Evolutionary conservation across 2,329 filamentous ascomycete genomes (phyloP).

Genomic region (Drechslerella stenobrocha): DNA sequence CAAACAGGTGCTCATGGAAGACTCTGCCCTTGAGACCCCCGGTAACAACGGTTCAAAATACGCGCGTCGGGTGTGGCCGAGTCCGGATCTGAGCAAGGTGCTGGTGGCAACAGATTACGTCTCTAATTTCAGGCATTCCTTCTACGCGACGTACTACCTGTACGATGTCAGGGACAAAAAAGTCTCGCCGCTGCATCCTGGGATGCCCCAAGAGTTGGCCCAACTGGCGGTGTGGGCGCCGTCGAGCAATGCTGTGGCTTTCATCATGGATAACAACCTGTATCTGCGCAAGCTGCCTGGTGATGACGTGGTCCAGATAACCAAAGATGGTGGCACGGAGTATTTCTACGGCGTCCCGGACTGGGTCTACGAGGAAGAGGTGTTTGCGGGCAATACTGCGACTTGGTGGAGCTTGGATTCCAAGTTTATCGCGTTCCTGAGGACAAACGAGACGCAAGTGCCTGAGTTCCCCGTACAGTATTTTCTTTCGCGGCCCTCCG

Average conservation of each 20-base stretch:
- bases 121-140: conserved; percentile 86
- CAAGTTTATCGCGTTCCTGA: conserved; percentile 84
- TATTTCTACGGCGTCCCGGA: conserved; percentile 96
- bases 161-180: conserved; percentile 82
- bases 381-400: conserved; percentile 75
- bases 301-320: conserved; percentile 70
- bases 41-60: conserved; percentile 62
- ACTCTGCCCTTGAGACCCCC: conserved; percentile 60
- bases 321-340: conserved; percentile 80
- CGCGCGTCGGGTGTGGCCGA: conserved; percentile 72
- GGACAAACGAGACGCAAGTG: conserved; percentile 89
- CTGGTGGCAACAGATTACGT: conserved; percentile 73
- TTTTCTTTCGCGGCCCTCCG: conserved; percentile 84
- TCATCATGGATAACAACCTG: conserved; percentile 86
- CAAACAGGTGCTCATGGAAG: conserved; percentile 70
- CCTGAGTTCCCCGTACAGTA: conserved; percentile 92
- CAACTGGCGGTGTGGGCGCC: conserved; percentile 92
- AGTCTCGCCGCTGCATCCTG: conserved; percentile 76
- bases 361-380: conserved; percentile 93
- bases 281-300: conserved; percentile 72
- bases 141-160: conserved; percentile 83
- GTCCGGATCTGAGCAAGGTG: conserved; percentile 80
- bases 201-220: conserved; percentile 67
- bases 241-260: conserved; percentile 81
- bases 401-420: conserved; percentile 96